Evolutionary conservation across 2,329 filamentous ascomycete species (phyloP), one percentile per base, ranked within the genome.

Genomic region (Nemania bipapillata): DNA sequence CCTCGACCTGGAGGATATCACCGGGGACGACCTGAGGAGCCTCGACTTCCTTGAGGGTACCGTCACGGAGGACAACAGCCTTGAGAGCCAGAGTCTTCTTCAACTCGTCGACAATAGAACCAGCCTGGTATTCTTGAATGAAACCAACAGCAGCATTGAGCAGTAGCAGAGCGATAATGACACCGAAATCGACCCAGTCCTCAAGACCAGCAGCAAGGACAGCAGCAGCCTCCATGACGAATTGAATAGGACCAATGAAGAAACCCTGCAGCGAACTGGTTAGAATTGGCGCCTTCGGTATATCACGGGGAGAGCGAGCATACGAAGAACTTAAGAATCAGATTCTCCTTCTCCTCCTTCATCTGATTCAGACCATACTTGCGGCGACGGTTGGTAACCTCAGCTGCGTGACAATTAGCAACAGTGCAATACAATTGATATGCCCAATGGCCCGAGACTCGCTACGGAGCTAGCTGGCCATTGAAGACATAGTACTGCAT

Each of bases 161-260:
- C 73, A 96, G 80, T 9, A 97, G 87, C 58, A 96, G 86, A 77
- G 84, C 93, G 81, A 91, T 93, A 74, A 97, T 97, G 78, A 97
- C 93, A 86, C 92, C 93, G 77, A 97, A 95, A 84, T 97, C 93
- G 72, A 97, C 91, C 93, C 93, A 97, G 77, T 96, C 92, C 81
- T 92, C 82, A 49, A 97, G 88, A 89, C 92, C 92, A 70, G 91
- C 92, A 79, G 93, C 93, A 67, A 96, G 87, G 77, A 94, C 85
- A 74, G 91, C 91, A 70, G 92, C 92, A 81, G 89, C 91, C 89
- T 95, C 92, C 93, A 97, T 97, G 79, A 97, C 93, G 81, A 95
- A 95, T 80, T 96, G 93, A 74, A 97, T 95, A 26, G 94, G 94
- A 73, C 94, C 94, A 64, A 96, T 85, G 80, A 96, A 96, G 84